Evolutionary conservation across 306 rosid genomes (phyloP), one percentile per base, ranked within the genome.

Genomic region (Cajanus cajan): DNA sequence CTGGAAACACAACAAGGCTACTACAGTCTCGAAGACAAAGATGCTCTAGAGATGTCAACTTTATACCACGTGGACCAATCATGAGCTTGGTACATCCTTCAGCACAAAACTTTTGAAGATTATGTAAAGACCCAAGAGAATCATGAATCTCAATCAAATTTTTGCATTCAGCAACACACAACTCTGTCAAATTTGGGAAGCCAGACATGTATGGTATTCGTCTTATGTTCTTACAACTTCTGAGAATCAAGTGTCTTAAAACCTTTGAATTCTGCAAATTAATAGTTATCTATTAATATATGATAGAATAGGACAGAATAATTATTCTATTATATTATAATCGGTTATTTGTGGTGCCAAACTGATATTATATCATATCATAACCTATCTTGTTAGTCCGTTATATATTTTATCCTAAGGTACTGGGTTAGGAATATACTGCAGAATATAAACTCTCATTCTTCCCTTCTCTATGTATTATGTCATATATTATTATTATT

Each of bases 131-230:
- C 14, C 68, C 75, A 39, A 68, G 21, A 15, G 70, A 59, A 19
- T 70, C 37, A 61, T 59, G 78, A 24, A 79, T 25, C n/a, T 59
- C 21, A 4, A 8, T 7, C 5, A 79, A 10, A 45, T 61, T 79
- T 9, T 1, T 10, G 34, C 83, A 71, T 8, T 2, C 0, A 19
- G 36, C 10, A 61, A 71, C 10, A 11, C n/a, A 0, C 3, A 79
- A 16, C 3, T 61, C 34, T 50, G 21, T 70, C 18, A 79, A 61
- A 45, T 45, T 59, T 9, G 71, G 64, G 6, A 34, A 16, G 11
- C 52, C 43, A 22, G 73, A 79, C n/a, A 79, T 0, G 25, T 79
- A 31, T 19, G 78, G 83, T 58, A 79, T 4, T 18, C 37, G 21
- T 34, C 8, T 59, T 5, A 51, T 4, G 24, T 0, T 14, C 0